These are phyloP conservation scores for Acacia melanoxylon DNA, from an alignment of 306 rosid species.

Conservation along the genomic window DNA sequence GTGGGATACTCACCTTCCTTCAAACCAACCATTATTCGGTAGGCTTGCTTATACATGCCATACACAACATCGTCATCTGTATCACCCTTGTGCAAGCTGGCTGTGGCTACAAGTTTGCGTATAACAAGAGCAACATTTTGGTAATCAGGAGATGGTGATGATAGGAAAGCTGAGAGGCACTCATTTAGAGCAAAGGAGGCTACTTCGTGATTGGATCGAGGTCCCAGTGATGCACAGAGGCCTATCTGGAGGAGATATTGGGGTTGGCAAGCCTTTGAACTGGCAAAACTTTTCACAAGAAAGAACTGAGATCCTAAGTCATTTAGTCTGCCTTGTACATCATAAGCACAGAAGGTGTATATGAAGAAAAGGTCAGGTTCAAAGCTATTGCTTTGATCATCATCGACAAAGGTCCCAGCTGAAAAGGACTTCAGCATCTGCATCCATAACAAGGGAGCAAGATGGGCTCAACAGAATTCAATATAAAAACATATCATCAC, in stretches of 20 bases:
- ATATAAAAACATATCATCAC: conserved; percentile 3
- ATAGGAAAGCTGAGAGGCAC: conserved; percentile 75
- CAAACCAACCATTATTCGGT: conserved; percentile 83
- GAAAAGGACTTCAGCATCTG: conserved; percentile 75
- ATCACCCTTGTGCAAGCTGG: conserved; percentile 79
- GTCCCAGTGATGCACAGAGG: conserved; percentile 71
- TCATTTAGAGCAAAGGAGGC: conserved; percentile 76
- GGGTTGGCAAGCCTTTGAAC: conserved; percentile 73
- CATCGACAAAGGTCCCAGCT: conserved; percentile 39
- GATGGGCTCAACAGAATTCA: conserved; percentile 26
- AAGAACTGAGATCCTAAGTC: conserved; percentile 61
- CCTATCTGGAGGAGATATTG: conserved; percentile 79
- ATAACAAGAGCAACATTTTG: conserved; percentile 65
- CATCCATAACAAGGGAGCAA: conserved; percentile 32
- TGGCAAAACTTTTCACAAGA: conserved; percentile 57
- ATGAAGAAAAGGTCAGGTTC: conserved; percentile 71
- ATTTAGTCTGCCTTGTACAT: conserved; percentile 77
- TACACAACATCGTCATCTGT: conserved; percentile 74
- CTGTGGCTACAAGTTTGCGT: conserved; percentile 71
- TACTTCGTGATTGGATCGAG: conserved; percentile 64
- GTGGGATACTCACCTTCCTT: conserved; percentile 80
- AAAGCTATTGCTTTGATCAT: conserved; percentile 43
- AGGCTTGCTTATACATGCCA: conserved; percentile 74
- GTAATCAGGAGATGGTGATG: conserved; percentile 72
- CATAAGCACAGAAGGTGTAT: conserved; percentile 69